Evolutionary conservation across 495 filamentous ascomycete species (phyloP).

Genomic region (Annulohypoxylon moriforme): DNA sequence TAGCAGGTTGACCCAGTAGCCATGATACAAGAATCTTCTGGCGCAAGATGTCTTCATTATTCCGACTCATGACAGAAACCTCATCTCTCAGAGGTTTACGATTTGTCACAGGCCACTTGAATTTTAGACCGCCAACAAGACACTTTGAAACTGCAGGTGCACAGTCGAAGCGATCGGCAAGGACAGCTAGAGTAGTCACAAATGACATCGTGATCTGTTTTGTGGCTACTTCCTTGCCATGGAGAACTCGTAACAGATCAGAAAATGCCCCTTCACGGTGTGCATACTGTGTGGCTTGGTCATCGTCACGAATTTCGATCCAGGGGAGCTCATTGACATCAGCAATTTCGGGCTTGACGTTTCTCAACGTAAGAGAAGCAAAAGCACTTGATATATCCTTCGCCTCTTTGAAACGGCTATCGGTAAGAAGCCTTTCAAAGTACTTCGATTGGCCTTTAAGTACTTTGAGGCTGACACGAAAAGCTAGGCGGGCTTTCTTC

Average conservation of each 20-base stretch:
- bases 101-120: slow-evolving; percentile 60
- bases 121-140: slow-evolving; percentile 51
- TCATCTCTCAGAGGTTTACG: slow-evolving; percentile 55
- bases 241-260: slow-evolving; percentile 69
- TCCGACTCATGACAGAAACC: slow-evolving; percentile 45
- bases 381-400: slow-evolving; percentile 57
- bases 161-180: slow-evolving; percentile 74
- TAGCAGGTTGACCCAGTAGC: slow-evolving; percentile 65
- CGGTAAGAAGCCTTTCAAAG: slow-evolving; percentile 66
- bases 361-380: slow-evolving; percentile 52
- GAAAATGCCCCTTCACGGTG: slow-evolving; percentile 60
- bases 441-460: slow-evolving; percentile 66
- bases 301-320: slow-evolving; percentile 68
- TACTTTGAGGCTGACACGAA: slow-evolving; percentile 51
- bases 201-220: slow-evolving; percentile 60
- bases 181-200: slow-evolving; percentile 70
- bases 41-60: slow-evolving; percentile 66
- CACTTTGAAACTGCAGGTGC: slow-evolving; percentile 58
- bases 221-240: slow-evolving; percentile 54
- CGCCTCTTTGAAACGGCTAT: slow-evolving; percentile 64
- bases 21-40: slow-evolving; percentile 72
- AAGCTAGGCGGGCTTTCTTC: slow-evolving; percentile 49
- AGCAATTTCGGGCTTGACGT: slow-evolving; percentile 58
- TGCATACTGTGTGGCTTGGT: slow-evolving; percentile 65
- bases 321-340: slow-evolving; percentile 62